These are phyloP conservation scores for Gossypium ekmanianum DNA, from an alignment of 345 rosid genomes.

Conservation along the genomic window DNA sequence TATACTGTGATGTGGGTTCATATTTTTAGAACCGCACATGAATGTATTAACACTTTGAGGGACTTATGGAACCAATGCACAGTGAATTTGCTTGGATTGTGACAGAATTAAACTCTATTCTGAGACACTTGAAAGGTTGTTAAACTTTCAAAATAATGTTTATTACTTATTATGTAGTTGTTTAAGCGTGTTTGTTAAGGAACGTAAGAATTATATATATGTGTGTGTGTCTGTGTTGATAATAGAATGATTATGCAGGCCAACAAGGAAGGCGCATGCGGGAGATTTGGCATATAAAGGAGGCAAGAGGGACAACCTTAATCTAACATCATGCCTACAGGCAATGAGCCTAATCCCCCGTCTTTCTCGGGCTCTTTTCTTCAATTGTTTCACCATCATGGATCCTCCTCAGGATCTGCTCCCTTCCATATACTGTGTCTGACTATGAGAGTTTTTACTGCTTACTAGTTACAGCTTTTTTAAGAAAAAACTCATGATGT, in stretches of 20 bases:
- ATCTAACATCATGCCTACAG: background rate
- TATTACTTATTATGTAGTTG: too few species aligned
- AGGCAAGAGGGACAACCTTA: background rate
- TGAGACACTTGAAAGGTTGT: too few species aligned
- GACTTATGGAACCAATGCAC: too few species aligned
- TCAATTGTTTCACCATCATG: constrained; percentile 12
- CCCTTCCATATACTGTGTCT: background rate
- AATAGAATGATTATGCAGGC: constrained; percentile 5
- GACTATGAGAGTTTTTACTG: background rate
- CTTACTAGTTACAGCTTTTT: too few species aligned
- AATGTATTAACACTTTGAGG: too few species aligned
- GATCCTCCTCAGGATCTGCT: constrained; percentile 8
- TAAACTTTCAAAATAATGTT: too few species aligned
- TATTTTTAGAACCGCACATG: too few species aligned
- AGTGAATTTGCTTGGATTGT: too few species aligned
- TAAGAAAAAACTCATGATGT: too few species aligned
- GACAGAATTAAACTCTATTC: too few species aligned
- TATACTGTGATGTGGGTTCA: too few species aligned
- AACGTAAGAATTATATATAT: background rate
- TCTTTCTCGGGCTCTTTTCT: constrained; percentile 20
- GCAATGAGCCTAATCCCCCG: constrained; percentile 1
- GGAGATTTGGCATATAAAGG: background rate
- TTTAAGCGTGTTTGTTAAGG: background rate
- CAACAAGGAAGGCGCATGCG: background rate
- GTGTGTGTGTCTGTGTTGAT: background rate